A percentile compares a stretch with the other conserved stretches of the same genome.
Conservation (phyloP, 202 grass and related monocot genomes). For the Schoenoplectus triqueter region DNA sequence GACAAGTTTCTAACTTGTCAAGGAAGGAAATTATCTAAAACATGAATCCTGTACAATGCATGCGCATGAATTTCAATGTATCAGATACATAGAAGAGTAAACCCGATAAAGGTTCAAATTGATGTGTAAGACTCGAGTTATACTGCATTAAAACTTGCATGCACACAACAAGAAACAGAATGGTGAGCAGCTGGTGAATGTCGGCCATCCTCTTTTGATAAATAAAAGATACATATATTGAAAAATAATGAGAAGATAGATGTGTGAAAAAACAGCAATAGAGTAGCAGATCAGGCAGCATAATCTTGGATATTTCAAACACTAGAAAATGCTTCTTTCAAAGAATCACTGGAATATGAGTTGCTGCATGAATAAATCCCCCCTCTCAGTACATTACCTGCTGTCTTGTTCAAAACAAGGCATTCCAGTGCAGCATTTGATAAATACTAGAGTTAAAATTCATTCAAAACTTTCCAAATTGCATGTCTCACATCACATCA, state of each 20-base stretch:
- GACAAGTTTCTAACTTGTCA: neutral
- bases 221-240: neutral
- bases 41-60: neutral
- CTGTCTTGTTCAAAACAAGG: neutral
- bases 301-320: neutral
- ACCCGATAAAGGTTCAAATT: neutral
- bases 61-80: neutral
- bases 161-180: neutral
- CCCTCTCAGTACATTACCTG: conserved; percentile 16
- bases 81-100: neutral
- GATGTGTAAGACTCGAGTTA: neutral
- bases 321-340: neutral
- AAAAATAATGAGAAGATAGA: neutral
- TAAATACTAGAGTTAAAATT: neutral
- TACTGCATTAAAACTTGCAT: neutral
- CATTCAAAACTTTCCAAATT: neutral
- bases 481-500: conserved; percentile 12
- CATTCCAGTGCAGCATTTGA: neutral
- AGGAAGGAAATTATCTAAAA: neutral
- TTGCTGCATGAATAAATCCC: conserved; percentile 5
- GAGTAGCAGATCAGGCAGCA: too few relatives aligned
- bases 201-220: neutral
- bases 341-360: neutral
- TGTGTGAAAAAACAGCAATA: neutral
- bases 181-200: neutral